Evolutionary conservation across 148 eudicot genomes (phyloP), one percentile per base, ranked within the genome.

Genomic region (Fagopyrum tataricum): DNA sequence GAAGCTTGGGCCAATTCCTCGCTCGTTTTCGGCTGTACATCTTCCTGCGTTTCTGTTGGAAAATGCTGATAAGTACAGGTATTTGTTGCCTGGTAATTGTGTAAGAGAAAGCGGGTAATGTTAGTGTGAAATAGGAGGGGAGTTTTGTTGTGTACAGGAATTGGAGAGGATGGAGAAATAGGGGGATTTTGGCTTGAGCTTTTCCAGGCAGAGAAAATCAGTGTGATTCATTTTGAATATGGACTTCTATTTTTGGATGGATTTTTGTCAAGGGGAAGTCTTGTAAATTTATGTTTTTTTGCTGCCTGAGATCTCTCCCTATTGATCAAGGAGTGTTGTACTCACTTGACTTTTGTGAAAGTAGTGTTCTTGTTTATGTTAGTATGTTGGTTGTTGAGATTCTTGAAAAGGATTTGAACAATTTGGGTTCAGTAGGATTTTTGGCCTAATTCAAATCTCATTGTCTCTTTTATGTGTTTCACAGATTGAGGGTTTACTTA

Each of bases 41-140:
- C 52, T 70, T 43, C 72, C 52, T 70, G 52, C 49, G 9, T 70
- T 70, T 44, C 41, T 70, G 44, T 46, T 70, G 48, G 51, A 70
- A 46, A 70, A 70, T 70, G 51, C 49, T 13, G 51, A 70, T 20
- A 70, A 46, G 37, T 70, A 42, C 41, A 70, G 52, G 52, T 70
- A 70, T 70, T 37, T 70, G 0, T 70, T 70, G 52, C 72, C 72
- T 70, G 72, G 72, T 11, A 70, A 70, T 20, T 70, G 72, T 70
- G 20, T 42, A 42, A 70, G 72, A 46, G 72, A 70, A 46, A 46
- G 52, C 26, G 41, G 52, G 10, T 64, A 18, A 64, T 64, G 69
- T 26, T 42, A 10, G 10, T 31, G 41, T 62, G 68, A 31, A 62
- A 64, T 39, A 31, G 44, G 43, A 62, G 7, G 44, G 15, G 37